Evolutionary conservation across 768 basidiomycete genomes (phyloP).

Genomic region (Psilocybe cubensis): DNA sequence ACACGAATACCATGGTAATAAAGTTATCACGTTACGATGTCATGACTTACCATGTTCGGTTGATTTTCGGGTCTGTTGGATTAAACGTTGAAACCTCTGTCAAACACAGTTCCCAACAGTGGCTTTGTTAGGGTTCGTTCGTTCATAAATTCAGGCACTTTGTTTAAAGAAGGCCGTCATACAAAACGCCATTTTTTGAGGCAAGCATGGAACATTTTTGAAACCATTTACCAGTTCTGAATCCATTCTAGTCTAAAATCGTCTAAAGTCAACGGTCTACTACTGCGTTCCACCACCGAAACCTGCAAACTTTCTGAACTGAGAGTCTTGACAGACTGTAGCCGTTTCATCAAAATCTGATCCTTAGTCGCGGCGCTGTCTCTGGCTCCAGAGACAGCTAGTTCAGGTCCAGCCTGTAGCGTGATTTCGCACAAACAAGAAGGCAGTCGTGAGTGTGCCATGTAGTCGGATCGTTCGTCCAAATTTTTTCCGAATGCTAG

Average conservation of each 20-base stretch:
- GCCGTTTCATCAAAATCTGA: slow-evolving; percentile 29
- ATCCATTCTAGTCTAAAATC: neutral
- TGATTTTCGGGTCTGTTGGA: too few relatives aligned
- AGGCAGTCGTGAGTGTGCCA: slow-evolving; percentile 30
- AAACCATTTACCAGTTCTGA: too few relatives aligned
- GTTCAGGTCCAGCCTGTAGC: slow-evolving; percentile 31
- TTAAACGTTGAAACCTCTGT: too few relatives aligned
- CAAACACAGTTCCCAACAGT: too few relatives aligned
- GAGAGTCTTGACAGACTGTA: slow-evolving; percentile 19
- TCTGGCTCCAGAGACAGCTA: slow-evolving; percentile 4
- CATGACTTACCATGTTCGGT: too few relatives aligned
- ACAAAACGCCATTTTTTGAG: too few relatives aligned
- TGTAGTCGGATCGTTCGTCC: slow-evolving; percentile 8
- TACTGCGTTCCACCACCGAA: neutral
- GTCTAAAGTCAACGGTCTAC: neutral
- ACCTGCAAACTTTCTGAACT: neutral
- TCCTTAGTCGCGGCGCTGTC: slow-evolving; percentile 24
- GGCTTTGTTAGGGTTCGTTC: too few relatives aligned
- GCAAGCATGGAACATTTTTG: too few relatives aligned
- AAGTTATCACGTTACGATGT: too few relatives aligned
- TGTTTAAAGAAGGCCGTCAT: too few relatives aligned
- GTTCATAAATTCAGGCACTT: too few relatives aligned
- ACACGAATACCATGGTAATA: too few relatives aligned
- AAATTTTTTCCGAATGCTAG: slow-evolving; percentile 11
- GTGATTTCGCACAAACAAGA: slow-evolving; percentile 22